Evolutionary conservation across 1,284 basidiomycete species (phyloP), one percentile per base, ranked within the genome.

Genomic region (Cryptococcus sp.): DNA sequence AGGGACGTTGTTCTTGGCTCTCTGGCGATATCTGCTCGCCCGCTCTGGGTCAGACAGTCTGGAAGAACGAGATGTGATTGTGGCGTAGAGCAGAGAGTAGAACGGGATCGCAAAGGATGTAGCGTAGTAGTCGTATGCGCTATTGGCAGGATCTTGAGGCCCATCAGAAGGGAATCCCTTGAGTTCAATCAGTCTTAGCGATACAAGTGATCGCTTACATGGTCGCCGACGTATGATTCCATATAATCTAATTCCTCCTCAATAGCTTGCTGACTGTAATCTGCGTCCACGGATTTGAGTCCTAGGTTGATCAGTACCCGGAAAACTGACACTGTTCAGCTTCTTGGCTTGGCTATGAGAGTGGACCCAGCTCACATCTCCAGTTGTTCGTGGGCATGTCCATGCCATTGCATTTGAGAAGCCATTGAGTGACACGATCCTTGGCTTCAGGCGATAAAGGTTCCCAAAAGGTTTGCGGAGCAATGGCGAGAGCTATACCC

Each of bases 41-140:
- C 64, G 61, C n/a, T 48, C 55, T 6, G 65, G 59, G 52, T 69
- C 64, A 81, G 74, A 40, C 5, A 57, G 25, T 6, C 50, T 57
- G 34, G 46, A 50, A 16, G 61, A 56, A 26, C 52, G 52, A 1
- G 55, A 56, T 75, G 75, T 61, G 84, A 73, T 55, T 38, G 44
- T 23, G 73, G 67, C 60, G 55, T 64, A 69, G 23, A 62, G 56
- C 51, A 72, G 46, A 3, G 62, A 58, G 61, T 71, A 71, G 59
- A 67, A 69, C 8, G 67, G 67, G 51, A 71, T 71, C 22, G 69
- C 67, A 51, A 69, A 71, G 3, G 65, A 66, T 7, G 67, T 67
- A 3, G 67, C 64, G 52, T 67, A 68, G 50, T 65, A 71, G 50
- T 69, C 66, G 57, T 62, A 69, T 1, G 65, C 58, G 20, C 57